Base-by-base conservation (phyloP, 805 yeast species). In the Candida pini region DNA sequence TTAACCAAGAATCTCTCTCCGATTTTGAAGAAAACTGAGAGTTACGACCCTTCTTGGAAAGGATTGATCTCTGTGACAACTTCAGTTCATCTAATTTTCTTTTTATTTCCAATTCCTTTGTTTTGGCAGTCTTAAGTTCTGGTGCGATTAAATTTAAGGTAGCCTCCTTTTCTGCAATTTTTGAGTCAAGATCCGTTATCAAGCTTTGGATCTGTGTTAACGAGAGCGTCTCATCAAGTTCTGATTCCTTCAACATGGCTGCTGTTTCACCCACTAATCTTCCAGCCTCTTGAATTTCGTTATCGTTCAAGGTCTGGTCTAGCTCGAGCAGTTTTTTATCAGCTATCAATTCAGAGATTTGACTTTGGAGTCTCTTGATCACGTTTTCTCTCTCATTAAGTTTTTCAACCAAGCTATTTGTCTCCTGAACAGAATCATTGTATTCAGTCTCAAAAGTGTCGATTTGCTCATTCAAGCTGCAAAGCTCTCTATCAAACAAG, bases 401-500 rank as follows among this genome's bases (percentile, higher is more conserved):
- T 15, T 76, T 75, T 22, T 64, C 60, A 20, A 80, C 66, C 36
- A 74, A 73, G 10, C 60, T 56, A 24, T 74, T 73, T 1, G 83
- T 73, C n/a, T 69, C 69, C 16, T 67, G 65, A 15, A 78, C 56
- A 4, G 73, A 59, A 8, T 62, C 57, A 17, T 68, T 65, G 44
- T 84, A 78, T 14, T 71, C 73, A 17, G 63, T 65, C 32, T 83
- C 90, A 28, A 82, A 61, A 12, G 56, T 61, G 34, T 78, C 88
- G 20, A 84, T 73, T 30, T 74, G 71, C 15, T 69, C 68, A 19
- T 71, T 73, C 18, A 86, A 61, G 26, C 76, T 80, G 29, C 64
- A 68, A 35, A 83, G 58, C 55, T 92, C 97, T 33, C 90, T 70
- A 51, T 83, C 92, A 50, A 77, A 78, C 8, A 89, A 59, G 22